phyloP scores from a whole-genome alignment of 306 rosid species.

The Mucuna pruriens region DNA sequence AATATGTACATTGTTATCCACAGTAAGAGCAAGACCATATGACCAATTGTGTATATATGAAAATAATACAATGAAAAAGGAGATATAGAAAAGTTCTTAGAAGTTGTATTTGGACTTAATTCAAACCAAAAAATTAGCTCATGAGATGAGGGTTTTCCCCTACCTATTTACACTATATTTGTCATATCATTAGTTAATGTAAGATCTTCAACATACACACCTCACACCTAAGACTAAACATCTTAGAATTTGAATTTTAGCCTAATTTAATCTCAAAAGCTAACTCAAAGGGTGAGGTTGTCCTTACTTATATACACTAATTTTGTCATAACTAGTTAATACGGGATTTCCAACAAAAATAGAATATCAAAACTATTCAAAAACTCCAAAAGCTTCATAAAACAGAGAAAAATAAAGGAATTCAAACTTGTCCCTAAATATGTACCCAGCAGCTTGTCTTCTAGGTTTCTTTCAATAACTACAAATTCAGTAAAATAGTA shows the following conservation, averaged over 20 bases:
- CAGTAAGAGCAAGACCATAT: slow-evolving; percentile 19
- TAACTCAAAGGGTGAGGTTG: no score
- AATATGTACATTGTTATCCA: not conserved
- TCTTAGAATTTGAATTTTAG: no score
- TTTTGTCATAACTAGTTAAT: no score
- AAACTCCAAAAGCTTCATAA: slow-evolving; percentile 12
- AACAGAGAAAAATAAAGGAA: slow-evolving; percentile 3
- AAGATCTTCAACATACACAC: not conserved
- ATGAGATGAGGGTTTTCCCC: not conserved
- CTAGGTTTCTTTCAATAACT: not conserved
- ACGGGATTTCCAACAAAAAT: no score
- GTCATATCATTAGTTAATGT: not conserved
- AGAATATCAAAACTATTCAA: not conserved
- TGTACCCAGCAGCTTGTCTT: not conserved
- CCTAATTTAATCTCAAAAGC: no score
- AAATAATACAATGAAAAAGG: slow-evolving; percentile 17
- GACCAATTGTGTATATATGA: slow-evolving; percentile 6
- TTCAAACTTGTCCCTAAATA: slow-evolving; percentile 5
- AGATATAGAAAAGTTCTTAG: not conserved
- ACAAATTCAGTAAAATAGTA: not conserved
- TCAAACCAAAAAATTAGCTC: not conserved
- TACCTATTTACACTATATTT: not conserved
- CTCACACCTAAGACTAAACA: not conserved
- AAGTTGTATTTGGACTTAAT: not conserved
- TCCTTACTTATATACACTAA: no score